Base-by-base conservation (phyloP, 768 basidiomycete genomes). In the Podaxis rugospora region DNA sequence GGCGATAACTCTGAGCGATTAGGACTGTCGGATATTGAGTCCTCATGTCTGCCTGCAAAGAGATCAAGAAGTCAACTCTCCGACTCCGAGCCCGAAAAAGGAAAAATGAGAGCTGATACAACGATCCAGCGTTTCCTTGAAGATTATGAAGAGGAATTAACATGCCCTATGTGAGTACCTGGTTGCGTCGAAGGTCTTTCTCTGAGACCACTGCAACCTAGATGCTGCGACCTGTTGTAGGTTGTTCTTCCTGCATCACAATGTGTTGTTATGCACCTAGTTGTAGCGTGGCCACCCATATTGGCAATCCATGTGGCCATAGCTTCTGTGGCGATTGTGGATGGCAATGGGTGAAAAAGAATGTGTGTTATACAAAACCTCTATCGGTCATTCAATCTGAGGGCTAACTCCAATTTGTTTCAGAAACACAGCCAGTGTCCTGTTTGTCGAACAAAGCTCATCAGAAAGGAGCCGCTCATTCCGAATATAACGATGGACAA, bases 221-320 rank as follows among this genome's bases (percentile, higher is more conserved):
- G 89, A 69, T 92, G 90, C 63, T 88, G 75, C 71, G 89, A 91
- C 67, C 73, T 89, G 32, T 76, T 90, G 89, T 88, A 69, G 66
- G 86, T 74, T 27, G 27, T 16, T n/a, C 47, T 46, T 49, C 16
- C 54, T 16, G 13, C 18, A 4, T 36, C 32, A 13, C 44, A 21
- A 28, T 14, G 4, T 18, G 16, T 32, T 51, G 63, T 23, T 39
- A 18, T 55, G 27, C 39, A 47, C 14, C 44, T 51, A 14, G 10
- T 51, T 14, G 36, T 49, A 90, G 89, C 57, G 86, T 82, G 36
- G 81, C 79, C 35, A 76, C 87, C 3, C 84, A 90, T 67, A 63
- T 84, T 27, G 78, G 82, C 23, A 88, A 85, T 66, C 87, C 89
- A 2, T 92, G 90, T 65, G 90, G 90, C 11, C 90, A 92, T 67